Base-by-base conservation (phyloP, 805 yeast genomes). In the Candida hungchunana region DNA sequence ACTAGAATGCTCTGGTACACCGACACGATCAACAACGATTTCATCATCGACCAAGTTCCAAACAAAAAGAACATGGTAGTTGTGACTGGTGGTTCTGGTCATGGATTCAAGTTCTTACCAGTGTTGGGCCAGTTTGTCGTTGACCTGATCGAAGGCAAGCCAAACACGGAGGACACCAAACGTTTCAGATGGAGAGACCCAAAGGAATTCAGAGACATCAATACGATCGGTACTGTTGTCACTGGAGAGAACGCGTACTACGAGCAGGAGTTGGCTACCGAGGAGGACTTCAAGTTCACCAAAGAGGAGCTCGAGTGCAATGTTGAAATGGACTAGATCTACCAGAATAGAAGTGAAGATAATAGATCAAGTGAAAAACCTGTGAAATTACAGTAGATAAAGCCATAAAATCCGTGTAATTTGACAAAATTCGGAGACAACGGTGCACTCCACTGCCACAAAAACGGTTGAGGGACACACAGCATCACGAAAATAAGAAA, bases 1-100 rank as follows among this genome's bases (percentile, higher is more conserved):
- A 40, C 51, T 1, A 18, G 44, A 61, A 60, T 33, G 56, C 62
- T 67, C 39, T 70, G 65, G 65, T 60, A 59, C 36, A 59, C 60
- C 5, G 64, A 61, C 36, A 48, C 64, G 4, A 58, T 58, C 14
- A 51, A 59, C 30, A 53, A 57, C 23, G 62, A 61, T 30, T 59
- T 51, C 33, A 39, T 60, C 17, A 43, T 55, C 19, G 59, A 53
- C 28, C 46, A 43, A 24, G 49, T 40, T 26, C 62, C 64, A 17
- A 43, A 35, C 7, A 46, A 46, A 21, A 47, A 47, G 19, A 50
- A 49, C 16, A 33, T 60, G 22, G 31, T 60, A 6, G 43, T 60
- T 10, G 62, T 55, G n/a, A 54, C 62, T 17, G 64, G 64, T 31
- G 65, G 62, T 4, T 58, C 60, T 5, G 65, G 65, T 3, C 63